Evolutionary conservation across 2,329 filamentous ascomycete species (phyloP), one percentile per base, ranked within the genome.

Genomic region (Neonectria hederae): DNA sequence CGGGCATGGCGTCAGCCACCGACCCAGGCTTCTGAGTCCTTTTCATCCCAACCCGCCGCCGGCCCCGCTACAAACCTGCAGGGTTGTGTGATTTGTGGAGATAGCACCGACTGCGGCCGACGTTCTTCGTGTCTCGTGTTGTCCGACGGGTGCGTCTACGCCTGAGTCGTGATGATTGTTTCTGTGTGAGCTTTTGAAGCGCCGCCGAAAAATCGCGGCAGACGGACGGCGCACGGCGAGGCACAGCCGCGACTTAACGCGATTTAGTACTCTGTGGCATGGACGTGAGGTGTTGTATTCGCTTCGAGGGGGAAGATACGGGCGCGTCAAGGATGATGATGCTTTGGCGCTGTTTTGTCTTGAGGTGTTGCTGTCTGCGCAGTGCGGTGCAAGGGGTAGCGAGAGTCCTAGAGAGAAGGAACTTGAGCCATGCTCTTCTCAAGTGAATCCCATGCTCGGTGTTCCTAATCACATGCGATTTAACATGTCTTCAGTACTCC

Each of bases 181-280:
- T 35, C 4, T 35, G 11, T 14, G 5, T 22, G n/a, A 19, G 8
- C 13, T 9, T 7, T 26, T 30, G 26, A 49, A 30, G 46, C 46
- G 46, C 46, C 46, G 46, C 46, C 46, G 46, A 49, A 19, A 49
- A 28, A 30, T 38, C 46, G 46, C 46, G 46, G 46, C 26, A 30
- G 46, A 49, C 46, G 17, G 46, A 28, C 35, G 17, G 35, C 14
- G 35, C 35, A 38, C 35, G 26, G 17, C 26, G 14, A 30, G 46
- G 14, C 46, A 49, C 46, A 49, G 46, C 46, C 46, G 46, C 46
- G 46, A 22, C 8, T 49, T 49, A 26, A 49, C 46, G 46, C 46
- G 24, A 28, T 21, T 30, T 30, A n/a, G 9, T n/a, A 10, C 28
- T 2, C 14, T 9, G 0, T 28, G 11, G 28, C n/a, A 28, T 5